phyloP scores from a whole-genome alignment of 176 grass and related monocot species.

The Musa schizocarpa region DNA sequence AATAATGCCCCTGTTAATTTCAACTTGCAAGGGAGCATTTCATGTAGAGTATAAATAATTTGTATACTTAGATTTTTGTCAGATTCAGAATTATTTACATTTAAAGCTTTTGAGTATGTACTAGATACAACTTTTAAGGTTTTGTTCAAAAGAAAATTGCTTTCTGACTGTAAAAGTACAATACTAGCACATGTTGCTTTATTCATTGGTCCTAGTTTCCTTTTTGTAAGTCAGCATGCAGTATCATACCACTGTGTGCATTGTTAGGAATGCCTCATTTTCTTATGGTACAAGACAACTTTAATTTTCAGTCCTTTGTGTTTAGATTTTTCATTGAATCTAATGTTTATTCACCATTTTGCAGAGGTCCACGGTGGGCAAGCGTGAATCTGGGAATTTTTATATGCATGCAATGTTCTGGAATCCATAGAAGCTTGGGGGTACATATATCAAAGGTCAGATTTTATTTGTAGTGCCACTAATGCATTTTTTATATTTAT shows the following conservation, averaged over 20 bases:
- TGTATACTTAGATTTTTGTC: too few species aligned
- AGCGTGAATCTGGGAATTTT: conserved; percentile 98
- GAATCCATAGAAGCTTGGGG: conserved; percentile 94
- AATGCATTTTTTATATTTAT: too few species aligned
- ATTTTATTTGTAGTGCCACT: neutral
- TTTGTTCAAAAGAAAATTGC: neutral
- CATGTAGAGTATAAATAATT: too few species aligned
- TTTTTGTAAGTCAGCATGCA: neutral
- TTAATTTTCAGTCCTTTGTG: neutral
- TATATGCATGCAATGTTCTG: conserved; percentile 97
- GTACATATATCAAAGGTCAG: conserved; percentile 96
- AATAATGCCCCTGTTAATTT: neutral
- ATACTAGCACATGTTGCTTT: neutral
- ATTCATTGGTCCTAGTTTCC: neutral
- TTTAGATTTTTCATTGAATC: neutral
- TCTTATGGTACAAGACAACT: neutral
- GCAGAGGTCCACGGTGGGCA: conserved; percentile 92
- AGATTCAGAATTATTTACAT: too few species aligned
- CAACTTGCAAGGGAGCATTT: neutral
- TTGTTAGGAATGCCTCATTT: too few species aligned
- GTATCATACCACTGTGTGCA: too few species aligned
- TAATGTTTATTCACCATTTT: conserved; percentile 16
- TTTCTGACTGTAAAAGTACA: neutral
- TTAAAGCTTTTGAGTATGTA: too few species aligned
- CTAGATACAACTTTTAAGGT: too few species aligned